A percentile compares a stretch with the other conserved stretches of the same genome.
These are phyloP conservation scores for Carex sylvatica DNA, from an alignment of 202 grass and related monocot genomes.

Conservation along the genomic window DNA sequence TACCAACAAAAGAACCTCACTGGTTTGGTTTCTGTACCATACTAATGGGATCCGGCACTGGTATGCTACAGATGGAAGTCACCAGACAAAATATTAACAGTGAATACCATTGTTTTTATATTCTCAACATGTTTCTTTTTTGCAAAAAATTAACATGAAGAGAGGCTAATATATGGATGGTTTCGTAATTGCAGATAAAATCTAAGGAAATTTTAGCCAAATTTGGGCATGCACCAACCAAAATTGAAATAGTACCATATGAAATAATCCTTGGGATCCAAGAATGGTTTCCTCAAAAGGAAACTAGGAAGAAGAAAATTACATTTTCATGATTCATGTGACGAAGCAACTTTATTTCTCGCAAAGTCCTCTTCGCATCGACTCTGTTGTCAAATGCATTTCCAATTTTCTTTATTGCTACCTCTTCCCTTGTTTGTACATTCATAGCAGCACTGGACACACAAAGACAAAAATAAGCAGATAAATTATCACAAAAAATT, in stretches of 20 bases:
- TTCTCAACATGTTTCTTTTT: neutral
- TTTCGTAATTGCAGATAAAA: neutral
- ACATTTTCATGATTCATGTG: conserved; percentile 99
- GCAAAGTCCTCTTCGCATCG: conserved; percentile 82
- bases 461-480: neutral
- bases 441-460: conserved; percentile 73
- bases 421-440: conserved; percentile 71
- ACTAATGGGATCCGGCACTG: neutral
- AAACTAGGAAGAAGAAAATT: conserved; percentile 21
- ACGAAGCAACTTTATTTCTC: conserved; percentile 93
- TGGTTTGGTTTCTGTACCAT: neutral
- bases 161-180: neutral
- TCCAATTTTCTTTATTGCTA: conserved; percentile 97
- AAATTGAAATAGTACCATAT: neutral
- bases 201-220: neutral
- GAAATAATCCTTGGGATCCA: neutral
- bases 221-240: neutral
- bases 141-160: neutral
- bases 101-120: neutral
- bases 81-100: neutral
- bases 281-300: conserved; percentile 1
- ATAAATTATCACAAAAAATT: neutral
- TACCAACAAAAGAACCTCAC: neutral
- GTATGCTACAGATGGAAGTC: neutral
- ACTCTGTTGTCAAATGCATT: conserved; percentile 97